phyloP scores from a whole-genome alignment of 345 rosid species.

The Salix caprea region DNA sequence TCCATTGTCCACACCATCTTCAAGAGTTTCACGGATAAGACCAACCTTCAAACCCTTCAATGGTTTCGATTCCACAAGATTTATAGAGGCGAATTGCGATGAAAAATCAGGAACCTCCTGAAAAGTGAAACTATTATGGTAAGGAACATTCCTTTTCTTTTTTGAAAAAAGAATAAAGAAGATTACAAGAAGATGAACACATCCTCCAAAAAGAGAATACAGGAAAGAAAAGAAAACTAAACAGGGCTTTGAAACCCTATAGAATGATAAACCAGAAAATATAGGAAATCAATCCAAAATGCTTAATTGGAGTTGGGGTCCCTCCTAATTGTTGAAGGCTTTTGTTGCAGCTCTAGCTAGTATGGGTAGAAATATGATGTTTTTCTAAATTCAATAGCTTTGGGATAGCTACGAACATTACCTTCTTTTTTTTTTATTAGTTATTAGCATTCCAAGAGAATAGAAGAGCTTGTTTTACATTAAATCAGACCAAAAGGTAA shows the following conservation, averaged over 20 bases:
- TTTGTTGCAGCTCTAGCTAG: too few species aligned
- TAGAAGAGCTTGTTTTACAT: too few species aligned
- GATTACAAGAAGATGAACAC: not conserved
- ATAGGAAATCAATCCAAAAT: not conserved
- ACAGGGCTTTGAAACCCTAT: not conserved
- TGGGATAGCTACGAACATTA: too few species aligned
- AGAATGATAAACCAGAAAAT: too few species aligned
- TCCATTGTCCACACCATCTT: constrained; percentile 66
- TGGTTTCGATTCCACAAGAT: constrained; percentile 53
- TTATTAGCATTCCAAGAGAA: too few species aligned
- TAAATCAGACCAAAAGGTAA: too few species aligned
- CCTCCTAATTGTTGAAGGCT: too few species aligned
- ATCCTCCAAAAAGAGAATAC: not conserved
- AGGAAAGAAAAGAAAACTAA: not conserved
- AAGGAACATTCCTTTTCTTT: too few species aligned
- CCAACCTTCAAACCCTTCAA: constrained; percentile 77
- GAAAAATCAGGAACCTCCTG: constrained; percentile 77
- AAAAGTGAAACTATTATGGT: not conserved
- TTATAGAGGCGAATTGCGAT: constrained; percentile 43
- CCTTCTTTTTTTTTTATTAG: too few species aligned
- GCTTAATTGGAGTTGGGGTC: not conserved
- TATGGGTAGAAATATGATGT: too few species aligned
- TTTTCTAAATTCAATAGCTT: too few species aligned
- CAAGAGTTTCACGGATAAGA: constrained; percentile 75
- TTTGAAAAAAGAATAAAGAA: not conserved